Conservation (phyloP, 139 green algal species). For the Chlorella sp. region DNA sequence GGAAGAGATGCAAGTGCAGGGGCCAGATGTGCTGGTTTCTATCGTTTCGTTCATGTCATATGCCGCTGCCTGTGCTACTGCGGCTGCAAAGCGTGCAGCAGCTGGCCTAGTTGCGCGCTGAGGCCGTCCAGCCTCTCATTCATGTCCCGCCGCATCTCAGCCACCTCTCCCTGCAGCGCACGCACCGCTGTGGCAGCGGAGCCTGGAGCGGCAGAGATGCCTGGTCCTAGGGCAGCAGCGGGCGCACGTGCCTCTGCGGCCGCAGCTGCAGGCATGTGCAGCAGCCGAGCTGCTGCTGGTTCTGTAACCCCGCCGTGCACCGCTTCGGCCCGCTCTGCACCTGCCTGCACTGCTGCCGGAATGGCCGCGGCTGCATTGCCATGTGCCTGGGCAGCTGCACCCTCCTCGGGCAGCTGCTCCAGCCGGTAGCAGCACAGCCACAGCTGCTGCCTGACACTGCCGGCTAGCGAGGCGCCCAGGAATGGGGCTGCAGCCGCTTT, state of each 20-base stretch:
- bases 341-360: not conserved
- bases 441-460: conserved; percentile 1
- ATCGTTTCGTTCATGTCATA: not conserved
- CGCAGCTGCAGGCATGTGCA: not conserved
- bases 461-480: not conserved
- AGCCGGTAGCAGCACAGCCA: conserved; percentile 24
- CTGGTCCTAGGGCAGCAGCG: not conserved
- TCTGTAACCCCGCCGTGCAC: not conserved
- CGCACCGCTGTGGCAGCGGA: not conserved
- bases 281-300: not conserved
- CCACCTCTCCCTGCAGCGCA: conserved; percentile 6
- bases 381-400: not conserved
- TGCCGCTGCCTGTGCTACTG: not conserved
- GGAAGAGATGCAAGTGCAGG: too few species aligned
- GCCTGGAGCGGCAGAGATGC: not conserved
- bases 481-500: not conserved
- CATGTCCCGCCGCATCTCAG: not conserved
- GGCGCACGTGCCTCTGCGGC: not conserved
- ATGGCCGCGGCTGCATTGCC: not conserved
- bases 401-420: not conserved
- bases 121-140: conserved; percentile 14
- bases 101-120: not conserved
- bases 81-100: not conserved
- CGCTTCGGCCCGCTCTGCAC: not conserved
- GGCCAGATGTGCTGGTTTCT: too few species aligned